Base-by-base conservation (phyloP, 257 asterid genomes). In the Primulina tabacum region DNA sequence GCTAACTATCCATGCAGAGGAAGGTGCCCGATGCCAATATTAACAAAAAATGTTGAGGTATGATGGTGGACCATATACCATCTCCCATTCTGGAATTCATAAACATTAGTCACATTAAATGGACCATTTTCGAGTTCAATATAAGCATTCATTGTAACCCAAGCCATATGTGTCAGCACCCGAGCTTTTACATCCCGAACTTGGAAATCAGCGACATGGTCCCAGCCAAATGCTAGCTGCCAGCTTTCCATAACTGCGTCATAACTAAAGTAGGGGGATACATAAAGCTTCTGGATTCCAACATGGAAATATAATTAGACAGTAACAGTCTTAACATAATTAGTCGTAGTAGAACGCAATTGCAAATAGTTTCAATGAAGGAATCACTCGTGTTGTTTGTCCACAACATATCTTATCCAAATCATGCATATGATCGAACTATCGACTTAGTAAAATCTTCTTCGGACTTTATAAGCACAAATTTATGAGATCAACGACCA, bases 11-110 rank as follows among this genome's bases (percentile, higher is more conserved):
- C 83, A 66, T 71, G 89, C 85, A 81, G 26, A 85, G 77, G 77
- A 64, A 79, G 87, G 20, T 74, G 88, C 32, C 57, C 90, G 7
- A 71, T 86, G 17, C 86, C 96, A 63, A 86, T 90, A 75, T 83
- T 77, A 40, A 72, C 62, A 65, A 80, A 82, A 82, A 83, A 56
- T 40, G 85, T 67, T 17, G 99, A 86, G 79, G 86, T 79, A 83
- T 93, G 99, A 79, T 93, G 96, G 86, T 93, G 97, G 72, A 93
- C 97, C 90, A 93, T 80, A 85, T 71, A 82, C 97, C 99, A 93
- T 73, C 96, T 86, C 72, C 96, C 99, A 1, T 79, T 82, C 68
- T 87, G 95, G 75, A 86, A 77, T 79, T 93, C 99, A 40, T 76
- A 93, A 38, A 89, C 28, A 38, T 89, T 93, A 33, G 97, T 86